Conservation (phyloP, 2,329 filamentous ascomycete species). For the Ophidiomyces ophidiicola region DNA sequence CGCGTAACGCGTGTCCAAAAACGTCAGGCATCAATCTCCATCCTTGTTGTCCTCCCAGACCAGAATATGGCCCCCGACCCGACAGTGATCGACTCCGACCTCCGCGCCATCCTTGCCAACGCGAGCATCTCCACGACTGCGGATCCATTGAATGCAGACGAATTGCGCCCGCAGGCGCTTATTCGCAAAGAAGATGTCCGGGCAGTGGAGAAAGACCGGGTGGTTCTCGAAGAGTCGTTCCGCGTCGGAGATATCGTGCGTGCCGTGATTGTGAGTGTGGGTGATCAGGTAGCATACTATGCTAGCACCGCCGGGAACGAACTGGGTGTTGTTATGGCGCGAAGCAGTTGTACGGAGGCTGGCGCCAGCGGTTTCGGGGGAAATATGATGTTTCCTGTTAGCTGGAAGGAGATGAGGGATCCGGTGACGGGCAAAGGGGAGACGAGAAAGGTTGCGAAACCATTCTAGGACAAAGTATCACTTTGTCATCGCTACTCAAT, state of each 20-base stretch:
- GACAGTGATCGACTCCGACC: constrained; percentile 18
- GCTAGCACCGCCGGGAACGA: constrained; percentile 85
- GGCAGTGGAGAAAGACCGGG: constrained; percentile 89
- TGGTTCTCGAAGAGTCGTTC: constrained; percentile 83
- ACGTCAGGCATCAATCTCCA: constrained; percentile 72
- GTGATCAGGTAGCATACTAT: constrained; percentile 92
- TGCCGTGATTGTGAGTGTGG: constrained; percentile 76
- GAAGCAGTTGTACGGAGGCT: constrained; percentile 38
- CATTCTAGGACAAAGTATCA: constrained; percentile 51
- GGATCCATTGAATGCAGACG: constrained; percentile 42
- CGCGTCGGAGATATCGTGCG: constrained; percentile 84
- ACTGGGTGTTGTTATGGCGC: constrained; percentile 85
- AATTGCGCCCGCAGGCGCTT: constrained; percentile 61
- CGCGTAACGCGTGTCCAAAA: constrained; percentile 75
- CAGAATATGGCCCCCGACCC: constrained; percentile 12
- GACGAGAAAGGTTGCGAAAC: constrained; percentile 84
- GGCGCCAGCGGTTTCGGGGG: constrained; percentile 48
- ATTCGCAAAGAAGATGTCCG: constrained; percentile 84
- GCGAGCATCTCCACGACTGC: constrained; percentile 15
- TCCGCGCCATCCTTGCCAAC: constrained; percentile 28
- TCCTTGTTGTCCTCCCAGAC: constrained; percentile 60
- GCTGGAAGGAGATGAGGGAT: constrained; percentile 91
- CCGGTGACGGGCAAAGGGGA: constrained; percentile 64
- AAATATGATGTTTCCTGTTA: constrained; percentile 83
- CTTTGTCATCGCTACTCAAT: no score